Base-by-base conservation (phyloP, 2,329 filamentous ascomycete genomes). In the Paecilomyces niveus region DNA sequence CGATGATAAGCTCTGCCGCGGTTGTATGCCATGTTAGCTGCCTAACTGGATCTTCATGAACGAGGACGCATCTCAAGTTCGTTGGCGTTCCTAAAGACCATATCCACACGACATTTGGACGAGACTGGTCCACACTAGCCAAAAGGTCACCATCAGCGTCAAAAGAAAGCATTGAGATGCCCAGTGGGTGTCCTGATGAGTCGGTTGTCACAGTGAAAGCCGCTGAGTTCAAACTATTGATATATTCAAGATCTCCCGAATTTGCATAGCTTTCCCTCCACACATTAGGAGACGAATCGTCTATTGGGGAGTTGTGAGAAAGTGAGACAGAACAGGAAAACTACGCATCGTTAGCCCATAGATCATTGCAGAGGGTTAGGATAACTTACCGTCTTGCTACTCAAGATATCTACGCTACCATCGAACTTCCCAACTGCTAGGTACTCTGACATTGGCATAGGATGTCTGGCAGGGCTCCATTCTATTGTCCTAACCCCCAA, bases 341-440 rank as follows among this genome's bases (percentile, higher is more conserved):
- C 70, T 72, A 57, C 6, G 11, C 13, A 52, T 45, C 60, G 63
- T 64, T 62, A 59, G 29, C 24, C 1, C 1, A 33, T 24, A 22
- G 49, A 26, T 32, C 33, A 51, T 18, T 26, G 26, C 45, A 39
- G 13, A 6, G 10, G n/a, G 52, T 10, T 8, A 33, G 8, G 29
- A 21, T 5, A 52, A 57, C 71, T 57, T 65, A 78, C 76, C 21
- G 77, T 80, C 39, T 70, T 74, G 50, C 70, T 76, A 54, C 69
- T 72, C 6, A 81, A 68, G 18, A 84, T 68, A 33, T 81, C 77
- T 21, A 83, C 75, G 45, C 76, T 75, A 1, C 77, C 74, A 64
- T 83, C 80, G 62, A 78, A 77, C 49, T 80, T 81, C 1, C 80
- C 80, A 39, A 84, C 69, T 1, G 78, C 78, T 21, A 84, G 67